A percentile compares a stretch with the other conserved stretches of the same genome.
phyloP scores from a whole-genome alignment of 2,329 filamentous ascomycete species.

The Xylariales sp. region DNA sequence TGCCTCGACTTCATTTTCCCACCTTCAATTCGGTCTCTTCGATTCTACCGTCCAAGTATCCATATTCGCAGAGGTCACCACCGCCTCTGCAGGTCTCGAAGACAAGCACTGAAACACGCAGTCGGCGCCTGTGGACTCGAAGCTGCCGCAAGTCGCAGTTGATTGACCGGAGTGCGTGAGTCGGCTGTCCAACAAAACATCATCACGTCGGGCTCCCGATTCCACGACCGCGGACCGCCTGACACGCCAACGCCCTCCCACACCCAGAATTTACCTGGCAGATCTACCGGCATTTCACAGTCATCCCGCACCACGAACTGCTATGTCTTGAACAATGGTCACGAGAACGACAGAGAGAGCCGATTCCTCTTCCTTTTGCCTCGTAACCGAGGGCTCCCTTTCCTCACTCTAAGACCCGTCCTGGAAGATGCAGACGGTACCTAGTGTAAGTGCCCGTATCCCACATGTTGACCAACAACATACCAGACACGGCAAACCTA shows the following conservation, averaged over 20 bases:
- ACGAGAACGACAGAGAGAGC: slow-evolving; percentile 22
- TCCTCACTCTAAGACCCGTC: slow-evolving; percentile 31
- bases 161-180: background rate
- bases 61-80: background rate
- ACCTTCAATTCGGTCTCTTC: background rate
- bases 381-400: slow-evolving; percentile 28
- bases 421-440: slow-evolving; percentile 50
- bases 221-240: slow-evolving; percentile 1
- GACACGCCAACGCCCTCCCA: background rate
- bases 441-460: slow-evolving; percentile 39
- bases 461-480: background rate
- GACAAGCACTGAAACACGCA: slow-evolving; percentile 1
- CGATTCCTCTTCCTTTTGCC: slow-evolving; percentile 21
- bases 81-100: background rate
- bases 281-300: slow-evolving; percentile 18
- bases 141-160: background rate
- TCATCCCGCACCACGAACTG: slow-evolving; percentile 14
- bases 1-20: background rate
- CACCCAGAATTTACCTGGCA: background rate
- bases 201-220: background rate
- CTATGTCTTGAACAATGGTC: slow-evolving; percentile 30
- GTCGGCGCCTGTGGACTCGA: background rate
- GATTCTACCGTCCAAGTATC: background rate
- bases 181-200: too few species aligned
- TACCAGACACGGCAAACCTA: slow-evolving; percentile 1